A percentile compares a stretch with the other conserved stretches of the same genome.
phyloP scores from a whole-genome alignment of 2,329 filamentous ascomycete species.

The Myrmaecium sp. region DNA sequence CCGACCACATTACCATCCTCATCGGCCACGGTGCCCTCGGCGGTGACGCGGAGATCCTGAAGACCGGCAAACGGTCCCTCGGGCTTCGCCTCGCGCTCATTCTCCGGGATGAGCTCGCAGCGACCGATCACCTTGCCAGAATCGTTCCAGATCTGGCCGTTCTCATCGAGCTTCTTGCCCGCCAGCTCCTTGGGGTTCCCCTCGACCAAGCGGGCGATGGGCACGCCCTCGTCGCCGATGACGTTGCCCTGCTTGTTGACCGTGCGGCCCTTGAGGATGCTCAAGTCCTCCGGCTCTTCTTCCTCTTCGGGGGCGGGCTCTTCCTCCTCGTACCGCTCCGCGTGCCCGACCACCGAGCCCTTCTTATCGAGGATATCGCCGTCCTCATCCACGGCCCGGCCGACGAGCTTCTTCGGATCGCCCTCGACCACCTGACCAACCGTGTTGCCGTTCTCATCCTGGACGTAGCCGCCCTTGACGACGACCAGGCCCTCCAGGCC shows the following conservation, averaged over 20 bases:
- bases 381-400: slow-evolving; percentile 33
- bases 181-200: slow-evolving; percentile 46
- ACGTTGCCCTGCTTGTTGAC: slow-evolving; percentile 35
- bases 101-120: slow-evolving; percentile 49
- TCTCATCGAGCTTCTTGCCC: slow-evolving; percentile 53
- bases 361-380: slow-evolving; percentile 37
- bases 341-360: slow-evolving; percentile 34
- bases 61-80: slow-evolving; percentile 34
- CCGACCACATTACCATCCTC: slow-evolving; percentile 35
- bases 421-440: slow-evolving; percentile 33
- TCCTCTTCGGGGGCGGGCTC: slow-evolving; percentile 34
- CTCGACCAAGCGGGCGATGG: slow-evolving; percentile 48
- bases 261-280: slow-evolving; percentile 27
- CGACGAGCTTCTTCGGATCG: slow-evolving; percentile 33
- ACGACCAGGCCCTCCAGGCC: slow-evolving; percentile 33
- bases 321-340: slow-evolving; percentile 44
- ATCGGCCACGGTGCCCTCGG: slow-evolving; percentile 31
- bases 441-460: slow-evolving; percentile 33
- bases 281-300: slow-evolving; percentile 25
- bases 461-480: slow-evolving; percentile 31
- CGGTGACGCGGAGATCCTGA: slow-evolving; percentile 29
- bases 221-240: slow-evolving; percentile 32
- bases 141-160: slow-evolving; percentile 57
- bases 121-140: slow-evolving; percentile 53
- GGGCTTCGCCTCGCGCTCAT: slow-evolving; percentile 38